phyloP scores from a whole-genome alignment of 2,329 filamentous ascomycete genomes.

The Scleromitrula shiraiana region DNA sequence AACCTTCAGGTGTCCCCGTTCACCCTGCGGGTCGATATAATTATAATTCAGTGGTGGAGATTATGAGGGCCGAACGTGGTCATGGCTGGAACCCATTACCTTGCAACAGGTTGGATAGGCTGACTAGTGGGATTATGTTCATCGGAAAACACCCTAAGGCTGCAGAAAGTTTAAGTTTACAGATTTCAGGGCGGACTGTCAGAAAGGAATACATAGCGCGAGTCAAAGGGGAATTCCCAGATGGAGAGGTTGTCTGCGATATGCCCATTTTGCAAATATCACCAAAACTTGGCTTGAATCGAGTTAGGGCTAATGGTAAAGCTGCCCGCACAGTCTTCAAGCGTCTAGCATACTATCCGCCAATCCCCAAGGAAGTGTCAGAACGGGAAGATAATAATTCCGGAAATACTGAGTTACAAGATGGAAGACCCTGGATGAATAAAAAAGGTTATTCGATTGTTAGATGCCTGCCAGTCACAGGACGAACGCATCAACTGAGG shows the following conservation, averaged over 20 bases:
- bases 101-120: conserved; percentile 86
- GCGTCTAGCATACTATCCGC: conserved; percentile 82
- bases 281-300: conserved; percentile 87
- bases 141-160: conserved; percentile 79
- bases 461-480: conserved; percentile 85
- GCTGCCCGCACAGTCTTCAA: conserved; percentile 86
- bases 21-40: conserved; percentile 94
- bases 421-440: conserved; percentile 36
- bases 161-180: conserved; percentile 66
- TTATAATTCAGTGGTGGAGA: conserved; percentile 90
- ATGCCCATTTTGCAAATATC: conserved; percentile 91
- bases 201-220: conserved; percentile 93
- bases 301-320: conserved; percentile 90
- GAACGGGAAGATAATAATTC: conserved; percentile 13
- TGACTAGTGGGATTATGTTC: conserved; percentile 98
- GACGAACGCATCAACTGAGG: conserved; percentile 87
- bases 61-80: conserved; percentile 71
- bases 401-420: conserved; percentile 6
- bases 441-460: conserved; percentile 87
- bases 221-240: conserved; percentile 85
- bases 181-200: conserved; percentile 74
- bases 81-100: conserved; percentile 51
- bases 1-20: conserved; percentile 89
- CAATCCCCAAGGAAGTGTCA: conserved; percentile 24
- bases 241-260: conserved; percentile 84